Evolutionary conservation across 345 rosid species (phyloP), one percentile per base, ranked within the genome.

Genomic region (Salix caprea): DNA sequence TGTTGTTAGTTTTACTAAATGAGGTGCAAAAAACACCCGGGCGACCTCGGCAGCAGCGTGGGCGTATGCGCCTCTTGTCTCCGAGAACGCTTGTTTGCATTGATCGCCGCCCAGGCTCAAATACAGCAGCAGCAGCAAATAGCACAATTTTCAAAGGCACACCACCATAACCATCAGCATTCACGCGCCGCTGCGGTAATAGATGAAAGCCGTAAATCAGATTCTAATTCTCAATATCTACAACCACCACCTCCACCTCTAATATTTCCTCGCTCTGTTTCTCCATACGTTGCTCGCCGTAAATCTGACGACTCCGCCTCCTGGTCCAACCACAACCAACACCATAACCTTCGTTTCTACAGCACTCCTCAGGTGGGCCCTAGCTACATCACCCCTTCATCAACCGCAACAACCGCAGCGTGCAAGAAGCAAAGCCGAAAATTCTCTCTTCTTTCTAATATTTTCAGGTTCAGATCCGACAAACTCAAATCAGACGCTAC

Each of bases 21-120:
- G 98, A 95, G 87, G 91, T 95, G 99, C 73, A 91, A 88, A 67
- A 85, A 87, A 65, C 97, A 96, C 71, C 84, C 73, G 42, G 40
- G 81, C 70, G 99, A 96, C 88, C 83, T 48, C 54, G 92, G 88
- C 78, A 86, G 92, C 85, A 72, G 72, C 82, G 90, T 80, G 70
- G 98, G 99, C 76, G 97, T 96, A 75, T 96, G 98, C 79, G 89
- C 98, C 74, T 80, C 99, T 48, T 96, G 98, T 78, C 99, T 96
- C 86, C 92, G 94, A 1, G 91, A 93, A 62, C 91, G 96, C 28
- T 93, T 96, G 30, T 16, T 80, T 12, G 75, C 69, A 1, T 79
- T 90, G 72, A 79, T 92, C 68, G 90, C 81, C 60, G 90, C 90
- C 9, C 91, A 86, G 77, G 77, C 85, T 40, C 87, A 80, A 23